phyloP scores from a whole-genome alignment of 805 yeast species.

The Groenewaldozyma salmanticensis region DNA sequence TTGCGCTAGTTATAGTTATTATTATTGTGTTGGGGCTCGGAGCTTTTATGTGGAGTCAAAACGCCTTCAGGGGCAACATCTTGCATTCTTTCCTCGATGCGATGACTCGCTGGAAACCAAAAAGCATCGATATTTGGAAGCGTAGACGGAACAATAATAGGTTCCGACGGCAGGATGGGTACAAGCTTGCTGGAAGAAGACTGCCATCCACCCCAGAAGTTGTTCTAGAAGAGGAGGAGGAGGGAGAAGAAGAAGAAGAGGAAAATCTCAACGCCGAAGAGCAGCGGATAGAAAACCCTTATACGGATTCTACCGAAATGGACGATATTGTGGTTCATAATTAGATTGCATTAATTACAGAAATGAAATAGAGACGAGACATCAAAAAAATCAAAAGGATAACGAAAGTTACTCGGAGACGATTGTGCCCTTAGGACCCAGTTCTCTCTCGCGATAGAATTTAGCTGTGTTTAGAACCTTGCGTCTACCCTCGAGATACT shows the following conservation, averaged over 20 bases:
- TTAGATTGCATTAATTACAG: too few species aligned
- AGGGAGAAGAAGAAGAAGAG: neutral
- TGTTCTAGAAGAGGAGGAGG: neutral
- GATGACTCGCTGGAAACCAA: constrained; percentile 16
- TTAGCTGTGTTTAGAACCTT: constrained; percentile 76
- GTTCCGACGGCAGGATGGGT: neutral
- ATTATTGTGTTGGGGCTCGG: constrained; percentile 16
- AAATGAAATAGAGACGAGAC: neutral
- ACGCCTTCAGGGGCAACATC: constrained; percentile 4
- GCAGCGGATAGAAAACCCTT: neutral
- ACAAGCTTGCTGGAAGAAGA: neutral
- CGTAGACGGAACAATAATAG: neutral
- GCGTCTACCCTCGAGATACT: constrained; percentile 81
- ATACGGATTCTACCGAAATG: neutral
- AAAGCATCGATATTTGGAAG: neutral
- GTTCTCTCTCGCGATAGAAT: constrained; percentile 41
- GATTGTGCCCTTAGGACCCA: constrained; percentile 10
- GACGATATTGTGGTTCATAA: neutral
- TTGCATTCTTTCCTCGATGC: constrained; percentile 14
- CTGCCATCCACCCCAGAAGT: neutral
- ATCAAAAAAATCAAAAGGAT: neutral
- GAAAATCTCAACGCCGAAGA: too few species aligned
- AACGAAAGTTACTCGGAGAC: constrained; percentile 13
- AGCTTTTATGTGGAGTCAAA: constrained; percentile 13
- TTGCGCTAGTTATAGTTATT: constrained; percentile 28